Base-by-base conservation (phyloP, 2,329 filamentous ascomycete species). In the Saccharata proteae region DNA sequence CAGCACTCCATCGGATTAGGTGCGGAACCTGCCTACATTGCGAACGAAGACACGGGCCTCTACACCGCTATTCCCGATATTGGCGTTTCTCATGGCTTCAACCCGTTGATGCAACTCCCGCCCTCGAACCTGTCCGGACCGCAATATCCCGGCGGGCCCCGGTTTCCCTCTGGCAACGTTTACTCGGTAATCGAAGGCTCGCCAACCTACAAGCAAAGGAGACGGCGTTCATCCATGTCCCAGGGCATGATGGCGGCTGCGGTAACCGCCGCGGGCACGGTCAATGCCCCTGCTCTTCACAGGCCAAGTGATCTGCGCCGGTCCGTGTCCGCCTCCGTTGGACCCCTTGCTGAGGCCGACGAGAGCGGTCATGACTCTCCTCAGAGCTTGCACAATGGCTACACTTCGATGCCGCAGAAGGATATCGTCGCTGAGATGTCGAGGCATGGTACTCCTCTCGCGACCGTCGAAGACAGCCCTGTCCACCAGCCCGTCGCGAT, bases 161-260 rank as follows among this genome's bases (percentile, higher is more conserved):
- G 77, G 42, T 74, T 68, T 38, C 83, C 83, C 44, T 64, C 67
- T 31, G 80, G 78, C 57, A 93, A 84, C 54, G 81, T 90, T 44
- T 94, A 93, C 65, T 88, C 84, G 29, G 86, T 93, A 29, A 90
- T 96, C 51, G 90, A 98, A 63, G 90, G 90, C 29, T 98, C 90
- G 16, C 90, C 90, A 9, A 96, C 90, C 21, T 98, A 98, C 65
- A 98, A 98, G 71, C 90, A 96, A 66, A 76, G 90, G 47, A 74
- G 90, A 55, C 77, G 90, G 44, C 80, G 90, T 40, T 94, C 90
- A 20, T 96, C 88, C 24, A 84, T 96, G 40, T 85, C 88, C 15
- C 79, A 82, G 9, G 74, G 79, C 43, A 74, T 85, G 54, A 76
- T 80, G 38, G 73, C 78, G 42, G 74, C 77, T 40, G 71, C 74